A percentile compares a stretch with the other conserved stretches of the same genome.
Conservation (phyloP, 805 yeast genomes). For the Wickerhamiella cacticola region DNA sequence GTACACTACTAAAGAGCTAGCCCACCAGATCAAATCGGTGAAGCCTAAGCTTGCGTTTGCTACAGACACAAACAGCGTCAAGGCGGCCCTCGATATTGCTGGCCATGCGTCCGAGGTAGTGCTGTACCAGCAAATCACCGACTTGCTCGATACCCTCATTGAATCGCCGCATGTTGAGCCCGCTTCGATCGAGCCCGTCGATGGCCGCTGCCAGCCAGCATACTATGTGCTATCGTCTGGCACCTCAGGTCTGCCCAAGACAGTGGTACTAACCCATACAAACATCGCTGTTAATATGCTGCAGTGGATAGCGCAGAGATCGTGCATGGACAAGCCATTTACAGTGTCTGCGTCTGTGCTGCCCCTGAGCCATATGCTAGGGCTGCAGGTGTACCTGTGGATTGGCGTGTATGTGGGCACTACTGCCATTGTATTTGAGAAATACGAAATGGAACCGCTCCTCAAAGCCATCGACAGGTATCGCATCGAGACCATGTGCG, state of each 20-base stretch:
- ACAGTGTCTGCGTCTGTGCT: slow-evolving; percentile 7
- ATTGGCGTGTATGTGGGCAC: slow-evolving; percentile 17
- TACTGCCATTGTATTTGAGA: slow-evolving; percentile 19
- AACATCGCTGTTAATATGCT: slow-evolving; percentile 28
- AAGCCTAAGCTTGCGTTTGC: slow-evolving; percentile 20
- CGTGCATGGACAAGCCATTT: slow-evolving; percentile 14
- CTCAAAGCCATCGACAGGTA: slow-evolving; percentile 22
- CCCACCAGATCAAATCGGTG: slow-evolving; percentile 23
- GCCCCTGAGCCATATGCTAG: slow-evolving; percentile 26
- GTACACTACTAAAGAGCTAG: slow-evolving; percentile 27
- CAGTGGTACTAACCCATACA: slow-evolving; percentile 50
- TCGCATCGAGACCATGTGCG: slow-evolving; percentile 32
- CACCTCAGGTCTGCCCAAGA: slow-evolving; percentile 54
- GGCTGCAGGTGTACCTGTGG: slow-evolving; percentile 24
- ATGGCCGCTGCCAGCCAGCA: slow-evolving; percentile 15
- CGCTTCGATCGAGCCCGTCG: not conserved
- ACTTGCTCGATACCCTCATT: not conserved
- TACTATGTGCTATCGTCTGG: slow-evolving; percentile 23
- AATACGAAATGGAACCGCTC: slow-evolving; percentile 24
- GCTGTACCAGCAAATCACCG: not conserved
- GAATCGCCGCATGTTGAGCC: not conserved
- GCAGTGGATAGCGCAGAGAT: slow-evolving; percentile 15
- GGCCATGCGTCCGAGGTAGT: slow-evolving; percentile 13
- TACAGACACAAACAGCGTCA: slow-evolving; percentile 9
- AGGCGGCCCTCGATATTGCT: not conserved